Base-by-base conservation (phyloP, 805 yeast genomes). In the Candida nanaspora region DNA sequence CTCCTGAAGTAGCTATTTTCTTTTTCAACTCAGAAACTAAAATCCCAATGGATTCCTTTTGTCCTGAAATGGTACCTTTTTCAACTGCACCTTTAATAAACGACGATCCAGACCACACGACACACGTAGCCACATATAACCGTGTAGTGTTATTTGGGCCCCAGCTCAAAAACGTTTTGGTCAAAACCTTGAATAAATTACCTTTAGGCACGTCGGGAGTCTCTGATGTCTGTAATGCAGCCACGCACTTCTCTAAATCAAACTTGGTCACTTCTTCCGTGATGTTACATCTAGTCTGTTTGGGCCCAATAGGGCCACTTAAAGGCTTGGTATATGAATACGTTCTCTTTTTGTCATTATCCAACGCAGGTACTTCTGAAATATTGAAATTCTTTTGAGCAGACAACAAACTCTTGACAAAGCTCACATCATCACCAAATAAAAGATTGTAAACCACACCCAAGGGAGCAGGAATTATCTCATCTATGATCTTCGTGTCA, bases 171-270 rank as follows among this genome's bases (percentile, higher is more conserved):
- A 70, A 70, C 28, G 73, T 69, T 23, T 69, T 65, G 2, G 93
- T 80, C 40, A 70, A 67, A 3, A 82, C 82, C 36, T 70, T 68
- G 49, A 85, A 85, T 0, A 82, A 66, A 46, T 68, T 72, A 7
- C 94, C 93, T 27, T 84, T 78, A 0, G 94, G 94, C n/a, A 84
- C 86, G 62, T 84, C 93, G 0, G 93, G 94, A 0, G 87, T 80
- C 37, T 69, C 72, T 0, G 88, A 78, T 1, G 66, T 56, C 47
- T 81, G 85, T 3, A 71, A 66, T 2, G 79, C 75, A 25, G 68
- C 64, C 19, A 78, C 66, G 42, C 56, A 62, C 21, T 66, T 62
- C 6, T 71, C 65, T 16, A 74, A 65, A 50, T 82, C 80, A 41
- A 55, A 64, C 33, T 70, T 65, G 25, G 78, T 76, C 15, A 83